Conservation (phyloP, 1,284 basidiomycete species). For the Naganishia sp. region DNA sequence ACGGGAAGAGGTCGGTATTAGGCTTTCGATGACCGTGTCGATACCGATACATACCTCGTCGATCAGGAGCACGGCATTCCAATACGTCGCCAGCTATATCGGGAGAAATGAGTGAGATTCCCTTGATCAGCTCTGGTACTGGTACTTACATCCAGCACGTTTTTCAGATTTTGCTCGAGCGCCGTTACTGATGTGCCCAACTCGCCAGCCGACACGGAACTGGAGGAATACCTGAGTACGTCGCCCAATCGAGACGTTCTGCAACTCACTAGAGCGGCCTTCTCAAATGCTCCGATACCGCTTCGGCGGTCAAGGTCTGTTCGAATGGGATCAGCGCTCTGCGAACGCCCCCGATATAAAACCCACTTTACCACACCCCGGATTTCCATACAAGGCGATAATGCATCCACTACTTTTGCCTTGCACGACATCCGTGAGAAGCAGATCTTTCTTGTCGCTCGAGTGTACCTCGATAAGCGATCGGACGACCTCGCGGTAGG, state of each 20-base stretch:
- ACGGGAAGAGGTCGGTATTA: background rate
- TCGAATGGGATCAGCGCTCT: background rate
- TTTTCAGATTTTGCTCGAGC: slow-evolving; percentile 31
- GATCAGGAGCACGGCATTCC: slow-evolving; percentile 37
- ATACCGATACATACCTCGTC: slow-evolving; percentile 30
- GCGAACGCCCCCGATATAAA: background rate
- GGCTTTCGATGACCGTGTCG: background rate
- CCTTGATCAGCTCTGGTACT: background rate
- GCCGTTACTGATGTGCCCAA: slow-evolving; percentile 26
- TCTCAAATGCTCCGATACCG: slow-evolving; percentile 34
- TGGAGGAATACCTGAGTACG: background rate
- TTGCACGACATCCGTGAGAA: slow-evolving; percentile 34
- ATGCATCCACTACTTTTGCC: slow-evolving; percentile 36
- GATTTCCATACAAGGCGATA: slow-evolving; percentile 23
- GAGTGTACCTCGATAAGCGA: slow-evolving; percentile 37
- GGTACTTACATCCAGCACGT: slow-evolving; percentile 26
- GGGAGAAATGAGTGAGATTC: background rate
- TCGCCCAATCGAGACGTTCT: too few species aligned
- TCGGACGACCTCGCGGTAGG: slow-evolving; percentile 34
- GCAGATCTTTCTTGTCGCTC: slow-evolving; percentile 30
- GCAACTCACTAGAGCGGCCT: slow-evolving; percentile 34
- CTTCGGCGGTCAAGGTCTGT: slow-evolving; percentile 32
- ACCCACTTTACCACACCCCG: slow-evolving; percentile 16
- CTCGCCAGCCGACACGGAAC: slow-evolving; percentile 31
- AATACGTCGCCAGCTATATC: slow-evolving; percentile 27